Conservation (phyloP, 1,284 basidiomycete species). For the Puccinia hordei region DNA sequence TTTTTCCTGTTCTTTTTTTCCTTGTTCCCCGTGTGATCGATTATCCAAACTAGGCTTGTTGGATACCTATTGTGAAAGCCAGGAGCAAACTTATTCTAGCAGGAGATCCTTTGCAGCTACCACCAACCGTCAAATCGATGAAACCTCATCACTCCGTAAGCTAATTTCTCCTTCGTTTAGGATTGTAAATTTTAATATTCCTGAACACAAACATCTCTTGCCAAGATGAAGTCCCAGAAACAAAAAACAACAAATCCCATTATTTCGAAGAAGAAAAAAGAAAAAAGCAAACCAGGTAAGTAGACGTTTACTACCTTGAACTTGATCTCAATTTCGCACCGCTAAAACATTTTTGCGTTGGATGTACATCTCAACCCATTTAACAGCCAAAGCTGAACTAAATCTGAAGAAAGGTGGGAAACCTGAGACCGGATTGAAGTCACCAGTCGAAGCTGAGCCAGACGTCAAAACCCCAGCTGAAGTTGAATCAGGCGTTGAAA, state of each 20-base stretch:
- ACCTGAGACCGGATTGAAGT: neutral
- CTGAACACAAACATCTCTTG: neutral
- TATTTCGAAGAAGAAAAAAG: neutral
- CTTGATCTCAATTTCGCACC: neutral
- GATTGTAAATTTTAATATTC: neutral
- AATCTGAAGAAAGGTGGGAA: neutral
- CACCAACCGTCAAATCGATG: conserved; percentile 80
- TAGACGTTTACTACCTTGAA: neutral
- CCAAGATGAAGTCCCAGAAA: neutral
- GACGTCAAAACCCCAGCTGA: neutral
- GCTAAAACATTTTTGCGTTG: neutral
- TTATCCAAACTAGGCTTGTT: conserved; percentile 70
- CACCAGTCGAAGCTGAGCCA: neutral
- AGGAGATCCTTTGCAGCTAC: conserved; percentile 66
- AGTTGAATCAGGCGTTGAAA: neutral
- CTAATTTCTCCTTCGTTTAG: neutral
- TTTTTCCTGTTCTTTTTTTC: conserved; percentile 33
- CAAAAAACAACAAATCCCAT: neutral
- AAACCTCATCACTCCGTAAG: conserved; percentile 35
- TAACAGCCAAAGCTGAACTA: neutral
- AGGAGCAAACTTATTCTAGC: conserved; percentile 80
- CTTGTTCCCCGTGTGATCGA: conserved; percentile 37
- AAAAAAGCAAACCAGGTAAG: conserved; percentile 4
- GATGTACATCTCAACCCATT: neutral
- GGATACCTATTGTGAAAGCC: conserved; percentile 86